Base-by-base conservation (phyloP, 441 rosid species). In the Erodium moschatum region DNA sequence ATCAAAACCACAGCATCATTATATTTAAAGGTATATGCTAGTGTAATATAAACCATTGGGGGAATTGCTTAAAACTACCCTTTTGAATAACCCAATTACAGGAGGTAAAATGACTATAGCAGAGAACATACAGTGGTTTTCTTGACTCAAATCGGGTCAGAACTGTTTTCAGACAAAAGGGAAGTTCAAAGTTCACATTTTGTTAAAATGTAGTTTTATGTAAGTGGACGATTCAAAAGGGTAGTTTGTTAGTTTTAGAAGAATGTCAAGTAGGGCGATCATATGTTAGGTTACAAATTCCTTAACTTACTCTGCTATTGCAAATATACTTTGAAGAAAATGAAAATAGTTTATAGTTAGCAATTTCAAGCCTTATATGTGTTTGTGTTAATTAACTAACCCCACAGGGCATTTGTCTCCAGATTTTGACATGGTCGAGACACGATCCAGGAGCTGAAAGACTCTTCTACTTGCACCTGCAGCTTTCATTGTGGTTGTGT, bases 391-490 rank as follows among this genome's bases (percentile, higher is more conserved):
- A 73, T 67, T 7, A 68, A 79, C 86, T 76, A 56, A 93, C 96
- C 93, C 84, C 6, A 84, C 65, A 0, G 97, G 98, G 72, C 92
- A 84, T 72, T 82, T 81, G 54, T 91, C 82, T 68, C 98, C 98
- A 9, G 97, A 77, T 73, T 67, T 85, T 21, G 90, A 77, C 96
- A 93, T 85, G 81, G 81, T 78, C 64, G 97, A 89, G 73, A 80
- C 83, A 13, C 96, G 96, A 76, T 91, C 96, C 73, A 93, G 80
- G 71, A 91, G 87, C 82, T 93, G 98, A 71, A 93, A 93, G 29
- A 90, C 96, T 71, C 98, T 78, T 84, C 96, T 82, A 67, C 98
- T 90, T 27, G 98, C 92, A 0, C 98, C 98, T 10, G 96, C 98
- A 70, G 97, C 97, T 85, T 93, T 93, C 97, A 91, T 93, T 67